phyloP scores from a whole-genome alignment of 2,329 filamentous ascomycete genomes.

The Elsinoe batatas region DNA sequence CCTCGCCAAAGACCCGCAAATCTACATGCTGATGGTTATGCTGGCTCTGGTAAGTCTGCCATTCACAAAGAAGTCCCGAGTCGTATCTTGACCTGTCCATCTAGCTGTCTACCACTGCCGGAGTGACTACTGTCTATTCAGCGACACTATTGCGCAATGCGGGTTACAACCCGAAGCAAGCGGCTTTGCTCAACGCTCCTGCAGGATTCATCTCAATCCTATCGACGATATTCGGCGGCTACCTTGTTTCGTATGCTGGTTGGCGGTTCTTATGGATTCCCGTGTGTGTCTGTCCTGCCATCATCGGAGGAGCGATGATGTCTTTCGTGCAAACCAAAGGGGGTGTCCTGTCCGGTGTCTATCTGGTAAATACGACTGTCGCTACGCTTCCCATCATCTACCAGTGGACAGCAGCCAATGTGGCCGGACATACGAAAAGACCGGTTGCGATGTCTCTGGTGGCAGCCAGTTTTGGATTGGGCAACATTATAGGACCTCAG shows the following conservation, averaged over 20 bases:
- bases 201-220: conserved; percentile 44
- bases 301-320: conserved; percentile 44
- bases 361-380: conserved; percentile 24
- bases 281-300: conserved; percentile 37
- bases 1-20: conserved; percentile 52
- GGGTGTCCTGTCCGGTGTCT: conserved; percentile 23
- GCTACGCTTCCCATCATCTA: conserved; percentile 26
- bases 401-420: conserved; percentile 27
- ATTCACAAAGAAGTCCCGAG: too few species aligned
- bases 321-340: conserved; percentile 31
- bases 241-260: too few species aligned
- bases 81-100: neutral
- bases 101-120: conserved; percentile 25
- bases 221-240: conserved; percentile 40
- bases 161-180: conserved; percentile 35
- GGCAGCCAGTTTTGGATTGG: conserved; percentile 18
- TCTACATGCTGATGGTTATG: conserved; percentile 22
- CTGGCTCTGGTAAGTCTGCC: neutral
- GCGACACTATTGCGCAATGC: conserved; percentile 42
- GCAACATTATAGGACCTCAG: conserved; percentile 29
- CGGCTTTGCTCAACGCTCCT: conserved; percentile 47
- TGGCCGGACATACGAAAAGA: conserved; percentile 38
- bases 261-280: conserved; percentile 45
- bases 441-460: neutral
- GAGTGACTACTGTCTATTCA: conserved; percentile 46